These are phyloP conservation scores for Phytopythium litorale DNA, from an alignment of 352 stramenopile species.

Conservation along the genomic window DNA sequence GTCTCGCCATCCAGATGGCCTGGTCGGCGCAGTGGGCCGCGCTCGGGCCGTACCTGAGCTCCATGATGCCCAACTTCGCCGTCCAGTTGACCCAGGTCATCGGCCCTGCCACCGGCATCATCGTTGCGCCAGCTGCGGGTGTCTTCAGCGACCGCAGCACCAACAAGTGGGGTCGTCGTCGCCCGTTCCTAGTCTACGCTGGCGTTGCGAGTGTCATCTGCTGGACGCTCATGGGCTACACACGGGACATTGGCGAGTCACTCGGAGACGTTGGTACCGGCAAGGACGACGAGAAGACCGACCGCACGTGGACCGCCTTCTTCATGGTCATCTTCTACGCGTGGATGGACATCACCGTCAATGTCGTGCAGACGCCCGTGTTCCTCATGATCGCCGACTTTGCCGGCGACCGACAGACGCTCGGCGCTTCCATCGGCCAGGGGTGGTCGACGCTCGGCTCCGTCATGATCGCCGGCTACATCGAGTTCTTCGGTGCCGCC, in stretches of 20 bases:
- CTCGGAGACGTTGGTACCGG: too few relatives aligned
- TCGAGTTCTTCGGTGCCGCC: constrained; percentile 61
- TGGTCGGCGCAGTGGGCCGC: constrained; percentile 77
- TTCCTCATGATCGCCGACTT: constrained; percentile 76
- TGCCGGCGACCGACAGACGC: constrained; percentile 61
- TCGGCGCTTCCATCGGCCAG: constrained; percentile 55
- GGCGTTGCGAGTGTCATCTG: constrained; percentile 58
- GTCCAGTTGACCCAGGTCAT: constrained; percentile 77
- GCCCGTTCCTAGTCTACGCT: constrained; percentile 56
- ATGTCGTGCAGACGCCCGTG: constrained; percentile 67
- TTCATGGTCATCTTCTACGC: constrained; percentile 75
- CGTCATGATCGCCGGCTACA: constrained; percentile 67
- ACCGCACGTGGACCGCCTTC: constrained; percentile 45
- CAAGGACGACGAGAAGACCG: too few relatives aligned
- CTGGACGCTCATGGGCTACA: constrained; percentile 73
- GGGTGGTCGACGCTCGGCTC: constrained; percentile 57
- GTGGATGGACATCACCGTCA: constrained; percentile 83
- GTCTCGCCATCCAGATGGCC: constrained; percentile 75
- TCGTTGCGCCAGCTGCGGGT: constrained; percentile 62
- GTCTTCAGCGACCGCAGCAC: constrained; percentile 60
- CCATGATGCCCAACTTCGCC: constrained; percentile 51
- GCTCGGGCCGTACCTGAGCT: constrained; percentile 62
- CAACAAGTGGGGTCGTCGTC: constrained; percentile 54
- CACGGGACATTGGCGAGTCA: constrained; percentile 45
- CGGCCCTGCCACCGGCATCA: constrained; percentile 59